These are phyloP conservation scores for Boletus eberwhitei DNA, from an alignment of 768 basidiomycete species.

Conservation along the genomic window DNA sequence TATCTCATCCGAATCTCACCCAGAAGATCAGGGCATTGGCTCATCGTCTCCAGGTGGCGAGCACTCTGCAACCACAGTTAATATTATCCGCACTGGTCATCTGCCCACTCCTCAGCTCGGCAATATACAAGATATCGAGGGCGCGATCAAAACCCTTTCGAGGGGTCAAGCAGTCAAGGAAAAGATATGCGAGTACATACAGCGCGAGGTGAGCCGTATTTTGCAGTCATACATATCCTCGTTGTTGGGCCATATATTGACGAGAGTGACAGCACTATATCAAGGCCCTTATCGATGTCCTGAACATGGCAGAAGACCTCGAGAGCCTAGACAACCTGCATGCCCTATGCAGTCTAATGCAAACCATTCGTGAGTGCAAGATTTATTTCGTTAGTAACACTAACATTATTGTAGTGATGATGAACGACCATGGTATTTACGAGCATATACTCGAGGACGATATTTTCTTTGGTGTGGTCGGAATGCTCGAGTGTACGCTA, in stretches of 20 bases:
- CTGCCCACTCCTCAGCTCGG: slow-evolving; percentile 75
- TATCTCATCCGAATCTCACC: slow-evolving; percentile 13
- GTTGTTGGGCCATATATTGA: neutral
- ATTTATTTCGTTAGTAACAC: neutral
- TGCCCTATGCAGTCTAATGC: slow-evolving; percentile 87
- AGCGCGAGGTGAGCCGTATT: slow-evolving; percentile 62
- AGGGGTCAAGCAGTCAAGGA: slow-evolving; percentile 75
- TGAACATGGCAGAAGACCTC: slow-evolving; percentile 88
- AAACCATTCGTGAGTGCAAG: slow-evolving; percentile 76
- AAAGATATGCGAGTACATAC: slow-evolving; percentile 85
- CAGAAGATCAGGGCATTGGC: slow-evolving; percentile 46
- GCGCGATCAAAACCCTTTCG: slow-evolving; percentile 69
- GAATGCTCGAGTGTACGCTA: slow-evolving; percentile 94
- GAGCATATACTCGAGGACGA: slow-evolving; percentile 95
- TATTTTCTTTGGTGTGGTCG: slow-evolving; percentile 87
- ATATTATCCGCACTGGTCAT: slow-evolving; percentile 67
- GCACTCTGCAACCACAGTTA: slow-evolving; percentile 53
- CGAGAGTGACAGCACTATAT: slow-evolving; percentile 68
- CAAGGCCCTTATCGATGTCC: slow-evolving; percentile 77
- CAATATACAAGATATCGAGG: slow-evolving; percentile 76
- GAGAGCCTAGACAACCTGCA: slow-evolving; percentile 90
- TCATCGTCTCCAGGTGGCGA: slow-evolving; percentile 69
- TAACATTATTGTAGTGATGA: slow-evolving; percentile 58
- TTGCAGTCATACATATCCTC: neutral
- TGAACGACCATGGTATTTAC: slow-evolving; percentile 93